Evolutionary conservation across 169 alveolate species (phyloP).

Genomic region (Plasmodium blacklocki): DNA sequence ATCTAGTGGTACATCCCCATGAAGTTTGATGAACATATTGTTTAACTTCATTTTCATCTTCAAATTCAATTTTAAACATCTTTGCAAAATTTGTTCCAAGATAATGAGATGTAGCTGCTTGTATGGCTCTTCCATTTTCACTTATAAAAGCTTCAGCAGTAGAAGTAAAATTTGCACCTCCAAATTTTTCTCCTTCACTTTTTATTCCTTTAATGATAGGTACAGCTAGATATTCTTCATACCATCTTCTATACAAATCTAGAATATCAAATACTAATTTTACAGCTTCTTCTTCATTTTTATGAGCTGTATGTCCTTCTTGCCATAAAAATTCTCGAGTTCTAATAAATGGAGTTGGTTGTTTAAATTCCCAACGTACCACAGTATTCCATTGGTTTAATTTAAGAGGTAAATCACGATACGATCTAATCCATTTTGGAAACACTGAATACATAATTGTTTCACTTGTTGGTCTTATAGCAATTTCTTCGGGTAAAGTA

Average conservation of each 20-base stretch:
- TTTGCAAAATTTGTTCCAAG: conserved; percentile 99
- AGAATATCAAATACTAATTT: conserved; percentile 92
- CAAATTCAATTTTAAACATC: conserved; percentile 95
- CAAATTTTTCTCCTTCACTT: conserved; percentile 98
- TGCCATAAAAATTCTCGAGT: conserved; percentile 99
- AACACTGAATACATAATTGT: conserved; percentile 99
- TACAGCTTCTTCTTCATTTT: conserved; percentile 96
- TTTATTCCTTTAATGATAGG: conserved; percentile 99
- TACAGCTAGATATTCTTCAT: conserved; percentile 97
- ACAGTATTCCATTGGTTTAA: conserved; percentile 98
- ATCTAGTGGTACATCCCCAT: conserved; percentile 99
- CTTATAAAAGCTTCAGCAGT: conserved; percentile 98
- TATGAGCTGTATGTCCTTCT: conserved; percentile 99
- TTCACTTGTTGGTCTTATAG: conserved; percentile 99
- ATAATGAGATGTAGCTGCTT: conserved; percentile 98
- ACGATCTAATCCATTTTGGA: conserved; percentile 98
- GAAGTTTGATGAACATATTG: conserved; percentile 96
- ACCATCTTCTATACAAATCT: conserved; percentile 92
- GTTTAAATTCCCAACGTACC: conserved; percentile 99
- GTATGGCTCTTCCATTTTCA: conserved; percentile 98
- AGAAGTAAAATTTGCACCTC: conserved; percentile 99
- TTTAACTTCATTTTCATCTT: conserved; percentile 93
- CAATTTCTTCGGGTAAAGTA: conserved; percentile 96
- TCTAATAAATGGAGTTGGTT: conserved; percentile 99
- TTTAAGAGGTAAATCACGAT: conserved; percentile 98